Evolutionary conservation across 2,329 filamentous ascomycete species (phyloP), one percentile per base, ranked within the genome.

Genomic region (Botrytis squamosa): DNA sequence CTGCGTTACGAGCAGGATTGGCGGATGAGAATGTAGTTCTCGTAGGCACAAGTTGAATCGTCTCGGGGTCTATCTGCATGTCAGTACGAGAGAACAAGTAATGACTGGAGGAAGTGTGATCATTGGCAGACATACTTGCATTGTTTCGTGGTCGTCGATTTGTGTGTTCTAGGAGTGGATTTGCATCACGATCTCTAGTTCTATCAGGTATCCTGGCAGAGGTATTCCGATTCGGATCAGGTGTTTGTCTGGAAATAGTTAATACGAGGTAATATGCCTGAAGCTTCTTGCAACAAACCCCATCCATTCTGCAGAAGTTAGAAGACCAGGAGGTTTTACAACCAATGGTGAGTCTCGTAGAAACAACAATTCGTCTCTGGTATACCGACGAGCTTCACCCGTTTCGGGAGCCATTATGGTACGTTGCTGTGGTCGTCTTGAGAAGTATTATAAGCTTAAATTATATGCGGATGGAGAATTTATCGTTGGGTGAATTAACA

Each of bases 241-340:
- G 70, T 42, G 78, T 74, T 75, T 77, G 73, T 74, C 80, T 81
- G 62, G 38, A 67, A 74, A 36, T 57, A 76, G 77, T 80, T 70
- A 80, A 75, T 68, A 36, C 49, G 36, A n/a, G 42, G 38, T 57
- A 60, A 52, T 33, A 29, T 29, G 49, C 49, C 52, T 57, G 66
- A 64, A n/a, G 16, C 22, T 57, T 63, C n/a, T 44, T 57, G 40
- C 55, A 73, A 74, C 80, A 76, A 86, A 97, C 92, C 95, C 94
- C 94, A 98, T 97, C 95, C 95, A 98, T 86, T 97, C 93, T 84
- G 97, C 94, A 76, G 92, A 88, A 40, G 94, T 92, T 77, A 94
- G 95, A 64, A 98, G 87, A 76, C 87, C 88, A 76, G 91, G 85
- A 65, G 95, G 95, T 83, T 93, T 97, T 79, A 88, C 85, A 94